These are phyloP conservation scores for Sporothrix brasiliensis DNA, from an alignment of 2,329 filamentous ascomycete genomes.

Conservation along the genomic window DNA sequence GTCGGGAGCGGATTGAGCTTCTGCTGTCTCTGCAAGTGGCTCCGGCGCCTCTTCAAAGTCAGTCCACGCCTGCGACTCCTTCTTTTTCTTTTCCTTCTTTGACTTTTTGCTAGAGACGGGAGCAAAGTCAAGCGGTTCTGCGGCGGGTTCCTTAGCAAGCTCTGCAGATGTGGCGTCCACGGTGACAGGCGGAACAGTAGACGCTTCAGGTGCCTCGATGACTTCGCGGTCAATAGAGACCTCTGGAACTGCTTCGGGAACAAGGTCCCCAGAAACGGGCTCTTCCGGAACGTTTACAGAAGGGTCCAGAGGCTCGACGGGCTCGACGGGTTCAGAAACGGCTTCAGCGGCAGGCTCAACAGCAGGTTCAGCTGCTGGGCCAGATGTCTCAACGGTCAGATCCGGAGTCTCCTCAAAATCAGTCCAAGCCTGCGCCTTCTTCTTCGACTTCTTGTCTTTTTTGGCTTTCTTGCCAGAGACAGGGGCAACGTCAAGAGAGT, in stretches of 20 bases:
- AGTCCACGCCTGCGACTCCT: too few relatives aligned
- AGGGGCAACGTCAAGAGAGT: conserved; percentile 6
- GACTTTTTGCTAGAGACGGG: too few relatives aligned
- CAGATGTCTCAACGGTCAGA: neutral
- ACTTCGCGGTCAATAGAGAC: neutral
- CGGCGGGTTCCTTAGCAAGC: neutral
- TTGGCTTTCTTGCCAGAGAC: conserved; percentile 28
- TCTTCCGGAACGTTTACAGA: too few relatives aligned
- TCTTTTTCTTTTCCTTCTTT: too few relatives aligned
- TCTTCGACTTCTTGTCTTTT: conserved; percentile 29
- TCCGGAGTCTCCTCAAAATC: conserved; percentile 19
- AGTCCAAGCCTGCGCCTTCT: conserved; percentile 14
- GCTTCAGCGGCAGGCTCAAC: too few relatives aligned
- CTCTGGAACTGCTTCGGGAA: neutral
- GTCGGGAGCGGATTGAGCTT: too few relatives aligned
- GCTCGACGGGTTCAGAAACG: neutral
- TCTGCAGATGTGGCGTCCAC: neutral
- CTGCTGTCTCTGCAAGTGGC: too few relatives aligned
- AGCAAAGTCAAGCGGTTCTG: neutral
- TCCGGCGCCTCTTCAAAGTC: too few relatives aligned
- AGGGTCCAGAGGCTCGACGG: neutral
- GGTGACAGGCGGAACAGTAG: neutral
- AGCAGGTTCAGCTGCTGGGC: neutral
- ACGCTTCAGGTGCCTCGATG: neutral
- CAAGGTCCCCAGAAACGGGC: conserved; percentile 6